phyloP scores from a whole-genome alignment of 108 stramenopile genomes.

The Fragilaria radians region DNA sequence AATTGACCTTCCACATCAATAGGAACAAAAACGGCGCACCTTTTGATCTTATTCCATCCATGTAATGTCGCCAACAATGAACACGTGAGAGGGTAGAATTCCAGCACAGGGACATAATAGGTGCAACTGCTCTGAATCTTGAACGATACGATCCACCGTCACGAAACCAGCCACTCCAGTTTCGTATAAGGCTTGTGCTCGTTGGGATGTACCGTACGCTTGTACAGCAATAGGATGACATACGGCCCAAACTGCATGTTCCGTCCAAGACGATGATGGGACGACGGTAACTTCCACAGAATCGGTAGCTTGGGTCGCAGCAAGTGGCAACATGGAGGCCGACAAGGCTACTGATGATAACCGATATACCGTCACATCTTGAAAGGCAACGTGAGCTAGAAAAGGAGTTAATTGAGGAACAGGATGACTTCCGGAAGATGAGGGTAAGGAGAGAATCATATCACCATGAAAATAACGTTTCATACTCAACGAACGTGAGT shows the following conservation, averaged over 20 bases:
- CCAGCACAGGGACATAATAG: constrained; percentile 75
- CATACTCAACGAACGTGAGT: constrained; percentile 44
- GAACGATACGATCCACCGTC: constrained; percentile 65
- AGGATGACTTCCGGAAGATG: constrained; percentile 8
- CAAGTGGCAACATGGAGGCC: constrained; percentile 70
- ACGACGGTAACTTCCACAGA: constrained; percentile 53
- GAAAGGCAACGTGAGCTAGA: constrained; percentile 52
- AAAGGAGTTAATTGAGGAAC: constrained; percentile 71
- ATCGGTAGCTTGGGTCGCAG: constrained; percentile 76
- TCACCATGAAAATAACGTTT: constrained; percentile 84
- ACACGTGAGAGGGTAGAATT: constrained; percentile 52
- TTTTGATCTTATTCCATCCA: constrained; percentile 86
- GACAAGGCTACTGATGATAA: constrained; percentile 62
- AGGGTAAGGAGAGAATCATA: constrained; percentile 14
- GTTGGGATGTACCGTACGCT: constrained; percentile 45
- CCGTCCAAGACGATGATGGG: constrained; percentile 38
- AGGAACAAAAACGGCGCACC: too few species aligned
- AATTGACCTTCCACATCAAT: too few species aligned
- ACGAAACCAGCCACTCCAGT: constrained; percentile 81
- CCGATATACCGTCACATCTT: constrained; percentile 52
- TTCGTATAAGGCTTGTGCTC: constrained; percentile 59
- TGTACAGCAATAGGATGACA: constrained; percentile 77
- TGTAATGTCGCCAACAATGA: constrained; percentile 69
- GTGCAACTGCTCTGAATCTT: constrained; percentile 59
- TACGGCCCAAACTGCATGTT: constrained; percentile 66